Evolutionary conservation across 2,329 filamentous ascomycete species (phyloP).

Genomic region (Macrophomina pseudophaseolina): DNA sequence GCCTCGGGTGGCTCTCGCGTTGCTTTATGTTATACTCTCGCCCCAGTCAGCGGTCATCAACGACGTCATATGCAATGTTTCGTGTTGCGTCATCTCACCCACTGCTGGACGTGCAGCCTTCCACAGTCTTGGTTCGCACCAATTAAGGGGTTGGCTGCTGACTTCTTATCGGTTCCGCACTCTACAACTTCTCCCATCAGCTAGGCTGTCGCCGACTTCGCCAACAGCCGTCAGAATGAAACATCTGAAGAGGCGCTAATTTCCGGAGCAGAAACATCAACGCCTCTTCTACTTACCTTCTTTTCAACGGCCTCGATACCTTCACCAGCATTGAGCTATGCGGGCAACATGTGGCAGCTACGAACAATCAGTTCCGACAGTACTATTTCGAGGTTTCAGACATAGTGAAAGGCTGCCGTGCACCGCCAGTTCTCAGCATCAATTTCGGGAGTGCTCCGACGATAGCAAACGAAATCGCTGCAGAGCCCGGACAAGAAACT

Average conservation of each 20-base stretch:
- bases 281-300: slow-evolving; percentile 56
- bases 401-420: slow-evolving; percentile 50
- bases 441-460: slow-evolving; percentile 63
- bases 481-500: slow-evolving; percentile 54
- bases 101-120: background rate
- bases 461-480: slow-evolving; percentile 60
- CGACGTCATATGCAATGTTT: slow-evolving; percentile 14
- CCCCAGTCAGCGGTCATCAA: background rate
- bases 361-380: slow-evolving; percentile 68
- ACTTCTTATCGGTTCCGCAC: background rate
- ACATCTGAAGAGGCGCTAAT: background rate
- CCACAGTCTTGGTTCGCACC: slow-evolving; percentile 4
- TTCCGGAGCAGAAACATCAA: slow-evolving; percentile 32
- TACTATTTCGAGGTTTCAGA: slow-evolving; percentile 63
- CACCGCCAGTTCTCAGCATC: slow-evolving; percentile 50
- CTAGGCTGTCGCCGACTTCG: background rate
- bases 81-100: slow-evolving; percentile 16
- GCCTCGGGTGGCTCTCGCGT: background rate
- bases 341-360: slow-evolving; percentile 58
- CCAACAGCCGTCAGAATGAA: background rate
- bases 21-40: slow-evolving; percentile 2
- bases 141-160: background rate
- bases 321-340: slow-evolving; percentile 64
- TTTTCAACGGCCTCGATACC: slow-evolving; percentile 68
- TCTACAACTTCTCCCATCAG: background rate